Conservation (phyloP, 768 basidiomycete species). For the Pisolithus orientalis region DNA sequence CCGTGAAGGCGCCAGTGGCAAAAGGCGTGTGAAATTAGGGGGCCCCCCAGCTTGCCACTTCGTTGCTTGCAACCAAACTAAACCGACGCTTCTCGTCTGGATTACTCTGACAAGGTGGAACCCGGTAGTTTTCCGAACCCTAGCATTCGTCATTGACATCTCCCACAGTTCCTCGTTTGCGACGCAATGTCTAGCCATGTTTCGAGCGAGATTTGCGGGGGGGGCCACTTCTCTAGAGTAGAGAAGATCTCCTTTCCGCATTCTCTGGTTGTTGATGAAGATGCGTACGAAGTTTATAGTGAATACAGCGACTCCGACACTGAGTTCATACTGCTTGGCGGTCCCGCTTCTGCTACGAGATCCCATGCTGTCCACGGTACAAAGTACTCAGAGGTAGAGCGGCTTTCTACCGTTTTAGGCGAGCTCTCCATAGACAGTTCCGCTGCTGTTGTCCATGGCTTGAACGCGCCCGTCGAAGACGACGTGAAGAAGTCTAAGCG, state of each 20-base stretch:
- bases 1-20: no score
- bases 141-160: background rate
- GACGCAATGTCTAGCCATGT: no score
- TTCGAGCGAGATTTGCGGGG: no score
- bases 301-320: conserved; percentile 5
- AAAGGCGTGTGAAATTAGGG: no score
- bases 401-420: conserved; percentile 9
- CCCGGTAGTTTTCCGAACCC: background rate
- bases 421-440: conserved; percentile 12
- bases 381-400: conserved; percentile 5
- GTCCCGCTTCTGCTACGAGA: conserved; percentile 11
- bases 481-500: background rate
- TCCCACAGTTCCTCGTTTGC: background rate
- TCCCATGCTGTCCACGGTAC: conserved; percentile 9
- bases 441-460: conserved; percentile 1
- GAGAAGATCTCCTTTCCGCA: background rate
- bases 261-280: conserved; percentile 5
- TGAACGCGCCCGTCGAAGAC: conserved; percentile 6
- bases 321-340: conserved; percentile 21
- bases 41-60: no score
- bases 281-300: background rate
- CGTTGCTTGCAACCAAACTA: no score
- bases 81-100: no score
- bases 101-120: background rate
- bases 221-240: background rate